Evolutionary conservation across 2,329 filamentous ascomycete species (phyloP), one percentile per base, ranked within the genome.

Genomic region (Phaeosphaeriaceae sp.): DNA sequence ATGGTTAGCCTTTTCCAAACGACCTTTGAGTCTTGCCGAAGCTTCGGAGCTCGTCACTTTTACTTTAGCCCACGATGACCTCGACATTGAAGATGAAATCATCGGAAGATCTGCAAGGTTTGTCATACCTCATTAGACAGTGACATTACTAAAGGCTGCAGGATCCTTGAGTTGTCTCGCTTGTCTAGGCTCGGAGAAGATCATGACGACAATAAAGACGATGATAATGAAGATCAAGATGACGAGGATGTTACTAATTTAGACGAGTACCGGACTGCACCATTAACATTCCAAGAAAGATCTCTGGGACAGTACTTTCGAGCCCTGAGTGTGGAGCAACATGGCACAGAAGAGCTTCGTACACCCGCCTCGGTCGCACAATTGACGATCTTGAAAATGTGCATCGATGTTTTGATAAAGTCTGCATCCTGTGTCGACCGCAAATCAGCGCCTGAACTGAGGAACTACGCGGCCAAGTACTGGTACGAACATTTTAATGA

Each of bases 1-100:
- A 4, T 63, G 60, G 61, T 35, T 64, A 2, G 56, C 61, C 2
- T 64, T 54, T 28, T 60, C 61, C 5, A 58, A 63, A 17, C 48
- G 54, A 26, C 47, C 53, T 2, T 48, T 64, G 4, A 62, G 49
- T 17, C 44, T 63, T 4, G 44, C 42, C 4, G 61, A 63, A 42
- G 60, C 60, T 1, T 52, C 51, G 0, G 42, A 47, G 8, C 20
- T 64, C 8, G 45, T 62, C 2, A 40, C 51, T 20, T 42, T 58
- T 16, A 55, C 49, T 9, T 28, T 52, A 6, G 32, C 41, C 1
- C 45, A 63, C 12, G 41, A 54, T 16, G 38, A 42, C 0, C 48
- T 64, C 21, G 58, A 61, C 8, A 36, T 36, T 16, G 34, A 36
- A 36, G 34, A 36, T 4, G 61, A 64, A 33, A 54, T 60, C 4